Percentiles rank a stretch among this genome's conserved stretches.
Evolutionary conservation across 768 basidiomycete genomes (phyloP).

Genomic region (Ephemerocybe angulata): DNA sequence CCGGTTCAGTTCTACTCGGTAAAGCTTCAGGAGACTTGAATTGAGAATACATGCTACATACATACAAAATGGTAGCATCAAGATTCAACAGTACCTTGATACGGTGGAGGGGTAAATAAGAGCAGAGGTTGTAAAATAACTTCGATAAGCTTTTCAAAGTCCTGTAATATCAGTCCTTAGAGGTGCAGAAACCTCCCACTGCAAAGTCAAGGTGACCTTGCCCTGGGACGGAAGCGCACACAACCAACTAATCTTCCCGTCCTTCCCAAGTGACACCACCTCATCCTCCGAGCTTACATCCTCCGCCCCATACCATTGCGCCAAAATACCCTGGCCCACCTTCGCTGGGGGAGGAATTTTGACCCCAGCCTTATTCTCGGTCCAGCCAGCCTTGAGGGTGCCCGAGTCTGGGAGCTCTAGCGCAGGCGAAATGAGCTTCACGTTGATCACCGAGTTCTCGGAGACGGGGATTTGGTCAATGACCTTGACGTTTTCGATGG

Average conservation of each 20-base stretch:
- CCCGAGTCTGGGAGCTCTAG: slow-evolving; percentile 19
- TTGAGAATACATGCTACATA: too few species aligned
- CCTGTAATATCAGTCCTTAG: too few species aligned
- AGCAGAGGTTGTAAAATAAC: too few species aligned
- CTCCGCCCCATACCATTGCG: slow-evolving; percentile 38
- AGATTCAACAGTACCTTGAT: too few species aligned
- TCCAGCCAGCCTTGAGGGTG: not conserved
- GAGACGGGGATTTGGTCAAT: slow-evolving; percentile 41
- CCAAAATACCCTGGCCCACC: slow-evolving; percentile 26
- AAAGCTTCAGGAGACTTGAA: too few species aligned
- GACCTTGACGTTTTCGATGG: slow-evolving; percentile 32
- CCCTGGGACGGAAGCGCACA: slow-evolving; percentile 27
- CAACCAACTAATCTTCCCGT: slow-evolving; percentile 32
- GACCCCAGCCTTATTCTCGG: slow-evolving; percentile 10
- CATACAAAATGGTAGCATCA: too few species aligned
- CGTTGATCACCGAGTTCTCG: slow-evolving; percentile 33
- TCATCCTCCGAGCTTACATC: slow-evolving; percentile 29
- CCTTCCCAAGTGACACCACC: slow-evolving; percentile 22
- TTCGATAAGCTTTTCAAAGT: too few species aligned
- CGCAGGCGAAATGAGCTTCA: slow-evolving; percentile 36
- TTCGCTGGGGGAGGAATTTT: slow-evolving; percentile 11
- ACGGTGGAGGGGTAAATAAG: too few species aligned
- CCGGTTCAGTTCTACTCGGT: too few species aligned
- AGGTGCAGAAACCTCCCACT: slow-evolving; percentile 36
- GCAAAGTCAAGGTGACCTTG: slow-evolving; percentile 31